Base-by-base conservation (phyloP, 768 basidiomycete species). In the Suillus subalutaceus region DNA sequence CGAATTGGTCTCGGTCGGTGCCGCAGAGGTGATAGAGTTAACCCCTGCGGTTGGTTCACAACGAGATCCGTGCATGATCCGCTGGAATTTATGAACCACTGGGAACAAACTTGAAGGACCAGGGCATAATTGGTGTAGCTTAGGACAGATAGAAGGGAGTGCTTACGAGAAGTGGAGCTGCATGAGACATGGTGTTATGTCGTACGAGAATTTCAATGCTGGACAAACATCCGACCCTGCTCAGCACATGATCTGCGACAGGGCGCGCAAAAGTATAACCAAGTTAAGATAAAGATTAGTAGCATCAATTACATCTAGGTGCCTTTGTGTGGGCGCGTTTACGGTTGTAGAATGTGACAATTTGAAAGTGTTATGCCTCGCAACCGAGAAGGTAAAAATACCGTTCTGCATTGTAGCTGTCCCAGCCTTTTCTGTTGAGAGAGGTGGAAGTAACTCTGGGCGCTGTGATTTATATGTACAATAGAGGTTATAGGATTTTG, bases 191-290 rank as follows among this genome's bases (percentile, higher is more conserved):
- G 55, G 35, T 56, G 32, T 56, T 56, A 56, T n/a, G 37, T 56
- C 18, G 59, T 60, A 60, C 59, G 43, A 60, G 58, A 60, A 60
- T 7, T 20, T 23, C 15, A 57, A 58, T 59, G 26, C 23, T 58
- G 38, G n/a, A 38, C 38, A 26, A 40, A 26, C 57, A 23, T 16
- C 18, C 18, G 41, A 26, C 41, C 59, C 59, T 60, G 40, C 16
- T 23, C 38, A 18, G 30, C 58, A 9, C 37, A 59, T 40, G 58
- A 23, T 43, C 10, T 41, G 57, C 40, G 58, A 59, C 18, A 30
- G 16, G 32, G 41, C 40, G 59, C 12, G 41, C 40, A 60, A 30
- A 23, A 30, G 18, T 30, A 43, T 18, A 20, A 60, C 59, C 59
- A 43, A 43, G 59, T 60, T 30, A 32, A 60, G 59, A 20, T 60